Evolutionary conservation across 2,329 filamentous ascomycete species (phyloP), one percentile per base, ranked within the genome.

Genomic region (Scytalidium sp.): DNA sequence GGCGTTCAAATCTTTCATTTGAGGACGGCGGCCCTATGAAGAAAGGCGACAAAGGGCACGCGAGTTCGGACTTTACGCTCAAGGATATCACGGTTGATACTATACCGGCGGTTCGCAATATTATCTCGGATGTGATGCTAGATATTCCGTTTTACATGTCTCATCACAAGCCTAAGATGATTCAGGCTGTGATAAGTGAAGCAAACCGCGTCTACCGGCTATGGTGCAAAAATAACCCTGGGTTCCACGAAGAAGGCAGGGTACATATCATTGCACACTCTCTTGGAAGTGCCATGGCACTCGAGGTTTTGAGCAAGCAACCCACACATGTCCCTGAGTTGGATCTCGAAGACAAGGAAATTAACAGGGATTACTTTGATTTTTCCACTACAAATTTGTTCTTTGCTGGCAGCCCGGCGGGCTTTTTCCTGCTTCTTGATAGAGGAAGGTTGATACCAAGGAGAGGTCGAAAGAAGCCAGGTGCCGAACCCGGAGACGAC

Each of bases 121-220:
- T 99, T 64, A 95, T 99, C 53, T 95, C 89, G 40, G 94, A 99
- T 66, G 90, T 99, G 60, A 97, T 99, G 90, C 86, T 97, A 45
- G 94, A 99, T 65, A 93, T 99, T 45, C 94, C 94, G 0, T 97
- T 96, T 65, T 99, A 97, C 70, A 85, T 99, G 71, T 97, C 93
- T 0, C 88, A 95, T 51, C 93, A 97, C 70, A 96, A 97, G 62
- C 82, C 86, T 3, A 96, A 91, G 67, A 97, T 99, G 92, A 88
- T 96, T 45, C 80, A 85, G 41, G 92, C 94, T 1, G 84, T 97
- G 43, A 85, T 96, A 39, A 80, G 80, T 51, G 94, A 99, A 71
- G 93, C 94, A 7, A 99, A 99, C 63, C 83, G 93, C 4, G 89
- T 99, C n/a, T 97, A 96, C 65, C 83, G 88, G 17, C 78, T 97